A percentile compares a stretch with the other conserved stretches of the same genome.
These are phyloP conservation scores for Sanghuangporus sanghuang DNA, from an alignment of 1,284 basidiomycete genomes.

Conservation along the genomic window DNA sequence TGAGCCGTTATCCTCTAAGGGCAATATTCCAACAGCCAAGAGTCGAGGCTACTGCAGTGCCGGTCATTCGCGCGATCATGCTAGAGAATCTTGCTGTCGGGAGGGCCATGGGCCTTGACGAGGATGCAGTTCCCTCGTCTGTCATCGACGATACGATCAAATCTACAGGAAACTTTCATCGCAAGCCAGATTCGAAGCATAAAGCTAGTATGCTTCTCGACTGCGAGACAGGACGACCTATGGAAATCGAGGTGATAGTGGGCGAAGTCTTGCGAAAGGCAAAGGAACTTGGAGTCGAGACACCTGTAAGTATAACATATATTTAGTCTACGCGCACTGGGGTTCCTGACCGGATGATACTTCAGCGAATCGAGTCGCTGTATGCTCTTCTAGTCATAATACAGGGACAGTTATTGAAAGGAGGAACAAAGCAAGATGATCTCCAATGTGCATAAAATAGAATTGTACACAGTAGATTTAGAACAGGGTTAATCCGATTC, in stretches of 20 bases:
- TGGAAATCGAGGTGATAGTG: conserved; percentile 63
- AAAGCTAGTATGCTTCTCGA: conserved; percentile 51
- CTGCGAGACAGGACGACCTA: conserved; percentile 44
- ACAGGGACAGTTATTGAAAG: conserved; percentile 43
- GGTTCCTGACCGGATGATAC: not conserved
- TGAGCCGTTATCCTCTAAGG: conserved; percentile 45
- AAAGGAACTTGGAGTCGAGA: conserved; percentile 35
- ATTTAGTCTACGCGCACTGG: not conserved
- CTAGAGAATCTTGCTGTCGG: conserved; percentile 29
- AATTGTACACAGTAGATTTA: too few species aligned
- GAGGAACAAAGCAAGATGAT: not conserved
- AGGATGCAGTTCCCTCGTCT: conserved; percentile 25
- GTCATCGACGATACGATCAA: conserved; percentile 27
- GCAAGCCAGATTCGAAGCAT: conserved; percentile 27
- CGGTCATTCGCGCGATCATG: conserved; percentile 35
- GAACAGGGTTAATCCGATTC: not conserved
- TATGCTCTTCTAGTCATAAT: conserved; percentile 46
- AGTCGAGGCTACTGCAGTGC: conserved; percentile 30
- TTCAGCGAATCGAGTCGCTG: conserved; percentile 44
- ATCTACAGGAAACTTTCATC: conserved; percentile 21
- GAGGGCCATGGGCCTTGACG: conserved; percentile 27
- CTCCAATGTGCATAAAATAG: not conserved
- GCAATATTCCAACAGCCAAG: conserved; percentile 48
- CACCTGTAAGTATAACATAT: conserved; percentile 40
- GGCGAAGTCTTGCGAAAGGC: conserved; percentile 57